Conservation (phyloP, 345 rosid species). For the Heritiera fomes region DNA sequence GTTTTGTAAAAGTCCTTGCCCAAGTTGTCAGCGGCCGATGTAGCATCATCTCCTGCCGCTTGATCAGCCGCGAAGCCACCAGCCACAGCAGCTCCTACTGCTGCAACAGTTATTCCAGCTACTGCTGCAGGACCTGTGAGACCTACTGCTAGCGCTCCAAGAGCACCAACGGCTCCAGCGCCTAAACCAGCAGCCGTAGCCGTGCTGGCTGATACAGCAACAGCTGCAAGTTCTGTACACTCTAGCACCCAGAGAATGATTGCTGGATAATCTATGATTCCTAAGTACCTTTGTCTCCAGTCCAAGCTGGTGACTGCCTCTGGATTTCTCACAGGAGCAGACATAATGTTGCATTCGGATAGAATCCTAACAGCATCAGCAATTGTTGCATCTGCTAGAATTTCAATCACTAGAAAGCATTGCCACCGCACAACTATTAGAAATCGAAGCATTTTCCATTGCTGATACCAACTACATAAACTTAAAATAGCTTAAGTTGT, state of each 20-base stretch:
- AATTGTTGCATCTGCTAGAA: constrained; percentile 63
- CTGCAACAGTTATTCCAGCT: constrained; percentile 71
- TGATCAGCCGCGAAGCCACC: constrained; percentile 73
- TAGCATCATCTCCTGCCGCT: constrained; percentile 63
- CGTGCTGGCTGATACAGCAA: constrained; percentile 62
- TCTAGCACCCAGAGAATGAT: constrained; percentile 82
- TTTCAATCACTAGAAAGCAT: constrained; percentile 61
- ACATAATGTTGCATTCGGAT: constrained; percentile 70
- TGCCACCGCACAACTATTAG: background rate
- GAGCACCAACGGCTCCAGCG: constrained; percentile 72
- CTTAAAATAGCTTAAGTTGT: background rate
- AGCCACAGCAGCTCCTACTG: constrained; percentile 82
- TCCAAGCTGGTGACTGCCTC: constrained; percentile 46
- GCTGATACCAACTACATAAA: background rate
- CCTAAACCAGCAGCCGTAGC: constrained; percentile 84
- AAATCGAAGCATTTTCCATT: background rate
- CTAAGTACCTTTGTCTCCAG: constrained; percentile 77
- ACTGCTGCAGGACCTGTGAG: constrained; percentile 68
- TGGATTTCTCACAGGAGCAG: constrained; percentile 75
- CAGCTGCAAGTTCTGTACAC: constrained; percentile 75
- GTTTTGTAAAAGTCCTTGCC: constrained; percentile 79
- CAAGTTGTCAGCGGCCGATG: constrained; percentile 65
- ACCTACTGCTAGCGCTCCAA: constrained; percentile 77
- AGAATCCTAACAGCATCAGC: constrained; percentile 72
- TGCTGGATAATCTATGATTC: constrained; percentile 77